A percentile compares a stretch with the other conserved stretches of the same genome.
phyloP scores from a whole-genome alignment of 2,329 filamentous ascomycete genomes.

The Neofusicoccum sp. region DNA sequence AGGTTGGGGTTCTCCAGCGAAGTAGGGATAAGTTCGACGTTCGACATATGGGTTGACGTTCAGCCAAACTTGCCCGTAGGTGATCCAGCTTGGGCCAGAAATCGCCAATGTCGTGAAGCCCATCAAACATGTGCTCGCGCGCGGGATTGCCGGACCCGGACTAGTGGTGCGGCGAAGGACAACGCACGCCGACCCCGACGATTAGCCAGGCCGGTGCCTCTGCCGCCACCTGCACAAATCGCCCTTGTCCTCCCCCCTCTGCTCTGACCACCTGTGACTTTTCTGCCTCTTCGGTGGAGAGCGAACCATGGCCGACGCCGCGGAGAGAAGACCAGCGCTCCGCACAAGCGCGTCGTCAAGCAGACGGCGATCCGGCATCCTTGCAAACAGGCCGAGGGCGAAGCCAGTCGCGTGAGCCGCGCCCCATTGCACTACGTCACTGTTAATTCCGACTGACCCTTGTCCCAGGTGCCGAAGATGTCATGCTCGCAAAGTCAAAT shows the following conservation, averaged over 20 bases:
- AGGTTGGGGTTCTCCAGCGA: slow-evolving; percentile 21
- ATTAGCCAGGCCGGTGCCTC: not conserved
- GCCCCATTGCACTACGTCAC: not conserved
- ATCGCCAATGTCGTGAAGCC: too few relatives aligned
- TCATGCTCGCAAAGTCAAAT: slow-evolving; percentile 35
- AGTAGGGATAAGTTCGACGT: slow-evolving; percentile 30
- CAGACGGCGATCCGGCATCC: not conserved
- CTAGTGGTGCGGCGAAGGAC: too few relatives aligned
- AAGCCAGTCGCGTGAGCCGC: slow-evolving; percentile 7
- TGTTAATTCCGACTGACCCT: not conserved
- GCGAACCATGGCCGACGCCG: not conserved
- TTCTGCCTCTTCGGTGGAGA: not conserved
- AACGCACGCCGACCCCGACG: too few relatives aligned
- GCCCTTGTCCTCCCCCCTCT: not conserved
- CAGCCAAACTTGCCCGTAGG: slow-evolving; percentile 34
- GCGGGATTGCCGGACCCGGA: too few relatives aligned
- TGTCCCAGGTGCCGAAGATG: slow-evolving; percentile 26
- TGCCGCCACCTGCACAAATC: not conserved
- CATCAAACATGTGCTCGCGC: too few relatives aligned
- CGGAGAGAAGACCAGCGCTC: not conserved
- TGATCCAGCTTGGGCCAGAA: slow-evolving; percentile 32
- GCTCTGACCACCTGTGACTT: too few relatives aligned
- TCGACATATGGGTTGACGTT: slow-evolving; percentile 18
- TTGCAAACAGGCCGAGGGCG: slow-evolving; percentile 6
- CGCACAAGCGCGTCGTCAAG: not conserved